A percentile compares a stretch with the other conserved stretches of the same genome.
phyloP scores from a whole-genome alignment of 1,139 yeast genomes.

The Scheffersomyces stambukii region DNA sequence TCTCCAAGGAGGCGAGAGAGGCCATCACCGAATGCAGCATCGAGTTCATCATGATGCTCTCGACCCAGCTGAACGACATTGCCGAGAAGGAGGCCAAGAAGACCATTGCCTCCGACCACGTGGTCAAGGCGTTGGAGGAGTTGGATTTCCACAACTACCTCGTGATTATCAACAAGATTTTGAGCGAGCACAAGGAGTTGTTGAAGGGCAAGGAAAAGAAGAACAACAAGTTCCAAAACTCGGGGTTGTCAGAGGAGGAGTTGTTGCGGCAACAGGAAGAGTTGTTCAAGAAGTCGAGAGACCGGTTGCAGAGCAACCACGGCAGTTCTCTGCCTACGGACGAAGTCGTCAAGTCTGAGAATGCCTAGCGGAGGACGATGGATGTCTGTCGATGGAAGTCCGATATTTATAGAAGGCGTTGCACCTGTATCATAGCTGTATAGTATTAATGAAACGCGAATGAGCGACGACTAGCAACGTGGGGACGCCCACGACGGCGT shows the following conservation, averaged over 20 bases:
- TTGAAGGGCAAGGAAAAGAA: constrained; percentile 87
- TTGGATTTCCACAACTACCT: constrained; percentile 84
- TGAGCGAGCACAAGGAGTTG: constrained; percentile 83
- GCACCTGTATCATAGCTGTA: too few species aligned
- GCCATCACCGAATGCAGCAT: constrained; percentile 95
- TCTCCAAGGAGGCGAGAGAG: constrained; percentile 92
- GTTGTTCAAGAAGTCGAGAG: constrained; percentile 83
- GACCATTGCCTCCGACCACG: constrained; percentile 96
- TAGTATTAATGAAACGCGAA: background rate
- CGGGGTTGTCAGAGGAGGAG: constrained; percentile 91
- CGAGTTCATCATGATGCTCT: constrained; percentile 89
- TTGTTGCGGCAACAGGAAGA: constrained; percentile 89
- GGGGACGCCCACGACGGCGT: background rate
- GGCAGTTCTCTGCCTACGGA: constrained; percentile 10
- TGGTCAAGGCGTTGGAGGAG: constrained; percentile 82
- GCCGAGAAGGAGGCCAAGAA: constrained; percentile 96
- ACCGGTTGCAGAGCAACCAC: constrained; percentile 49
- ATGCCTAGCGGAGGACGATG: constrained; percentile 1
- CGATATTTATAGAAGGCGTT: too few species aligned
- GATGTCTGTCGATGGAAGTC: too few species aligned
- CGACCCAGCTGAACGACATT: constrained; percentile 91
- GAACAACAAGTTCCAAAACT: constrained; percentile 87
- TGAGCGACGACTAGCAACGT: background rate
- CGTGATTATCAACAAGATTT: constrained; percentile 75
- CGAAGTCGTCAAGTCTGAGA: constrained; percentile 1